Base-by-base conservation (phyloP, 257 asterid species). In the Nicotiana benthamiana region DNA sequence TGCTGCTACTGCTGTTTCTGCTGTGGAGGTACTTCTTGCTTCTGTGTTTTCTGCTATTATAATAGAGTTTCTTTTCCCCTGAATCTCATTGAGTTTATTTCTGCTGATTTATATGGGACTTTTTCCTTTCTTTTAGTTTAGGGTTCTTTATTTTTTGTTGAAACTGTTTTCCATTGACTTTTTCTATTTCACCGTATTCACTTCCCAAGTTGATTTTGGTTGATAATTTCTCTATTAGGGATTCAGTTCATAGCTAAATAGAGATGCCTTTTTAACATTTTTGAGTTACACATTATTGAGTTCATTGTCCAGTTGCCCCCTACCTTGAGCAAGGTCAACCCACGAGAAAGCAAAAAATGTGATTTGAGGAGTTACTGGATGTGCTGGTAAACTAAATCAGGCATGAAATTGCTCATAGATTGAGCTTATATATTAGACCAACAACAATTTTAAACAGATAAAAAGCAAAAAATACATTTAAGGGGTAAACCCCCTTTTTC, bases 1-100 rank as follows among this genome's bases (percentile, higher is more conserved):
- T 95, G 98, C 88, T 92, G 97, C 82, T 95, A 92, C 83, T 93
- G 98, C 53, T 95, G 97, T 80, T 94, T 93, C 88, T 89, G 96
- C 89, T 94, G 97, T 84, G 97, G 97, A 87, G 98, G 98, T 92
- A 88, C 74, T 36, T 64, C 60, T 51, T 52, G 24, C 11, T 48
- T 30, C 7, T 40, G 27, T 9, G 51, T 68, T 60, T 32, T 2
- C 10, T 34, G 40, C 46, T 3, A 28, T 46, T 9, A 27, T 27
- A 64, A 15, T 64, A 62, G 26, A 5, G 0, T 11, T 11, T 60
- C 32, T 60, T n/a, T 22, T n/a, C 4, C 30, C 6, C 2, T 48
- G 5, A 11, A 51, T 12, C 3, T 51, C 54, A 6, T 52, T 5
- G 57, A 52, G 0, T 32, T 5, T 32, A 52, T 52, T 13, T 17